These are phyloP conservation scores for Candida sithepensis DNA, from an alignment of 805 yeast species.

Conservation along the genomic window DNA sequence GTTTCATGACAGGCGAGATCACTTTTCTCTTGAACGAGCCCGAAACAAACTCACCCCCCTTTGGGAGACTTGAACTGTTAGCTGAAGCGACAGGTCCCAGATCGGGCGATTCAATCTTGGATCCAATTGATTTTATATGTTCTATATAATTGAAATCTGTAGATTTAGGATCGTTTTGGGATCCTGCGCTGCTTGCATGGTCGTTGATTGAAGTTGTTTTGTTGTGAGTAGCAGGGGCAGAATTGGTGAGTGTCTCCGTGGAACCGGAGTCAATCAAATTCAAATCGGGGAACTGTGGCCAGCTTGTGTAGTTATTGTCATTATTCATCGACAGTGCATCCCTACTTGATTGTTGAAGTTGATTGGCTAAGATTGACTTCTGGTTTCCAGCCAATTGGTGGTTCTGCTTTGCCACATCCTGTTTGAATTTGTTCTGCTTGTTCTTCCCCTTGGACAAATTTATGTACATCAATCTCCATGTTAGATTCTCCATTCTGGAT, in stretches of 20 bases:
- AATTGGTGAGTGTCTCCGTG: background rate
- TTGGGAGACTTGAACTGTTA: conserved; percentile 8
- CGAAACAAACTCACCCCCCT: background rate
- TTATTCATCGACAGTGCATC: conserved; percentile 2
- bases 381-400: background rate
- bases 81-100: conserved; percentile 11
- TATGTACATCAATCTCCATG: conserved; percentile 84
- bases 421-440: background rate
- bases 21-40: conserved; percentile 22
- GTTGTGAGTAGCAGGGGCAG: background rate
- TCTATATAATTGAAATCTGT: conserved; percentile 64
- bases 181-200: background rate
- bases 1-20: conserved; percentile 19
- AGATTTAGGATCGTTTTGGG: conserved; percentile 38
- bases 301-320: conserved; percentile 23
- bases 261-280: conserved; percentile 14
- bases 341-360: background rate
- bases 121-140: conserved; percentile 54
- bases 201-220: background rate
- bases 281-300: conserved; percentile 35
- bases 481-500: conserved; percentile 74
- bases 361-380: conserved; percentile 2
- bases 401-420: background rate
- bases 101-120: conserved; percentile 7
- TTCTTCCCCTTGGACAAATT: conserved; percentile 24